Base-by-base conservation (phyloP, 192 early-diverging fungal species). In the Martensiomyces pterosporus region DNA sequence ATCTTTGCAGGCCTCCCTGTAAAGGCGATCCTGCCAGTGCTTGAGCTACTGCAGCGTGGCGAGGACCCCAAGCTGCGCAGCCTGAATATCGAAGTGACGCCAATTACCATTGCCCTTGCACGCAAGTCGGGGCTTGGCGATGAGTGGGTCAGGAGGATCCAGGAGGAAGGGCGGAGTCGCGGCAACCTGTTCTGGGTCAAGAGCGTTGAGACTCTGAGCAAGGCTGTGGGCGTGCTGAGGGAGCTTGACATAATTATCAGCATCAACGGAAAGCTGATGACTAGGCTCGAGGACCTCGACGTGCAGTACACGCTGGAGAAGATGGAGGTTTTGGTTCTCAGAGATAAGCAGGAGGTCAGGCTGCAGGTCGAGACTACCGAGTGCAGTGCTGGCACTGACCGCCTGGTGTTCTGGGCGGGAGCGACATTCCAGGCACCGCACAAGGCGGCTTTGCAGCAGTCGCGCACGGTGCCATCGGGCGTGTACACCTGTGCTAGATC, bases 351-450 rank as follows among this genome's bases (percentile, higher is more conserved):
- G 39, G 90, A 86, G 45, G 21, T 86, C 23, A 57, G 58, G 0
- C 37, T 97, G 17, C 49, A 46, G 2, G 85, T 94, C 1, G 81
- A 83, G 14, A 88, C 87, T 1, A 78, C 76, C 5, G 60, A 75
- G 44, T 52, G 71, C 25, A 75, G 77, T 6, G 71, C 74, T 36
- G 82, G 78, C 18, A 87, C 82, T 3, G 75, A 73, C 7, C 79
- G 84, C 24, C 75, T 92, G 0, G 64, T 96, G 25, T 71, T 81
- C 14, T 96, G 93, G 93, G 84, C 86, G 21, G 93, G 93, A 10
- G 90, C 86, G 0, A 52, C 85, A 16, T 78, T 92, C 40, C 86
- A 91, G 53, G 77, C 68, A 26, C 83, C 87, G 23, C 80, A 86
- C 61, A 82, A 80, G 50, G 80, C 85, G 5, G 75, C 85, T 14